Evolutionary conservation across 345 rosid genomes (phyloP).

Genomic region (Punica granatum): DNA sequence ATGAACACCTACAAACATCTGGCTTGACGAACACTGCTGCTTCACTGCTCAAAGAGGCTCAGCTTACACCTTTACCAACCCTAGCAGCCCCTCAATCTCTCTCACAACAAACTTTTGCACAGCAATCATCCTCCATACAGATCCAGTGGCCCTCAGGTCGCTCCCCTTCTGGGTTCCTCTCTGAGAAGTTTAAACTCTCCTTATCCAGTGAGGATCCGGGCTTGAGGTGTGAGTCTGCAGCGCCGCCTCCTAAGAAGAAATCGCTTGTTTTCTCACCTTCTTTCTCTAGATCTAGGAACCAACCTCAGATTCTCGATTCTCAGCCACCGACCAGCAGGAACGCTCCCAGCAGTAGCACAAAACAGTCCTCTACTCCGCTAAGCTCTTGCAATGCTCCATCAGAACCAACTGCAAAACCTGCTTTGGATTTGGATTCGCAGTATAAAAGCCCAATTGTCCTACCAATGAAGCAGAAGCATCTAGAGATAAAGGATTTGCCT

Average conservation of each 20-base stretch:
- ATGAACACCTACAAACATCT: constrained; percentile 91
- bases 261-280: constrained; percentile 67
- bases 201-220: constrained; percentile 35
- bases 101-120: constrained; percentile 42
- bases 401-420: constrained; percentile 31
- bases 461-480: constrained; percentile 71
- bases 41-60: constrained; percentile 76
- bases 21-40: constrained; percentile 70
- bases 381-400: constrained; percentile 30
- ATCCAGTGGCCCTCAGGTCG: constrained; percentile 91
- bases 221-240: constrained; percentile 34
- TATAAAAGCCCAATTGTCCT: constrained; percentile 60
- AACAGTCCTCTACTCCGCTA: constrained; percentile 25
- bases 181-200: constrained; percentile 37
- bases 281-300: constrained; percentile 51
- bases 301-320: constrained; percentile 34
- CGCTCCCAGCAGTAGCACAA: constrained; percentile 21
- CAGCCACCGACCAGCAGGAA: constrained; percentile 37
- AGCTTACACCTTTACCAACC: constrained; percentile 71
- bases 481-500: constrained; percentile 61
- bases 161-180: constrained; percentile 52
- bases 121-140: constrained; percentile 49
- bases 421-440: constrained; percentile 42
- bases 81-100: constrained; percentile 63
- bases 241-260: constrained; percentile 63